These are phyloP conservation scores for Hymenochaete sp. DNA, from an alignment of 1,284 basidiomycete genomes.

Conservation along the genomic window DNA sequence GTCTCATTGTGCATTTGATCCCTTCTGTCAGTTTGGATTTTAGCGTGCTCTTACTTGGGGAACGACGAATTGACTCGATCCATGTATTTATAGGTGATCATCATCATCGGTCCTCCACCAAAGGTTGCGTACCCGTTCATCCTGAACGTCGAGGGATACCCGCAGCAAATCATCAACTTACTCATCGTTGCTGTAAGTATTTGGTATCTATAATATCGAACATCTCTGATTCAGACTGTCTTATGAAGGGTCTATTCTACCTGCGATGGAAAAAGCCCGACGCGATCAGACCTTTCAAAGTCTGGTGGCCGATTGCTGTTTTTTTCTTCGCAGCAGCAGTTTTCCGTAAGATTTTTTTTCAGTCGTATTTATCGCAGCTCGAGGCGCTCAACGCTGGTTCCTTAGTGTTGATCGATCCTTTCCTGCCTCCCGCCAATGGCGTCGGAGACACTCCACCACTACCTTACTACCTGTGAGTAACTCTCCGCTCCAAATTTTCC, in stretches of 20 bases:
- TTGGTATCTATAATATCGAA: background rate
- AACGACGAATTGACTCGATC: background rate
- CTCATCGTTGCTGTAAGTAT: slow-evolving; percentile 41
- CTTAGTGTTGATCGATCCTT: slow-evolving; percentile 47
- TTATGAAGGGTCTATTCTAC: slow-evolving; percentile 45
- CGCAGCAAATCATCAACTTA: slow-evolving; percentile 46
- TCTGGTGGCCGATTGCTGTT: slow-evolving; percentile 48
- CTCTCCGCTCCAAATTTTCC: background rate
- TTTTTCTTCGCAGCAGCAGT: slow-evolving; percentile 46
- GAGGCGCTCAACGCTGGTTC: background rate
- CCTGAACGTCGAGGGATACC: slow-evolving; percentile 51
- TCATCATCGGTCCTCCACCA: slow-evolving; percentile 41
- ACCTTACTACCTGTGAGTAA: slow-evolving; percentile 46
- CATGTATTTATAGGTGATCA: slow-evolving; percentile 31
- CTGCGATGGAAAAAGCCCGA: slow-evolving; percentile 43
- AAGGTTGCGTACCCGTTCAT: slow-evolving; percentile 43
- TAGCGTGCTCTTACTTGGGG: background rate
- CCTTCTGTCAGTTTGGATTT: slow-evolving; percentile 24
- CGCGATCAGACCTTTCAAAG: slow-evolving; percentile 47
- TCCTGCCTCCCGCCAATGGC: slow-evolving; percentile 43
- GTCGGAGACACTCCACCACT: slow-evolving; percentile 52
- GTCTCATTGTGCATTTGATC: slow-evolving; percentile 34
- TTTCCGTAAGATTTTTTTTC: slow-evolving; percentile 34
- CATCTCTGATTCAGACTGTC: background rate
- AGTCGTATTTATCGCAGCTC: background rate